These are phyloP conservation scores for Atalantia buxifolia DNA, from an alignment of 345 rosid genomes.

Conservation along the genomic window DNA sequence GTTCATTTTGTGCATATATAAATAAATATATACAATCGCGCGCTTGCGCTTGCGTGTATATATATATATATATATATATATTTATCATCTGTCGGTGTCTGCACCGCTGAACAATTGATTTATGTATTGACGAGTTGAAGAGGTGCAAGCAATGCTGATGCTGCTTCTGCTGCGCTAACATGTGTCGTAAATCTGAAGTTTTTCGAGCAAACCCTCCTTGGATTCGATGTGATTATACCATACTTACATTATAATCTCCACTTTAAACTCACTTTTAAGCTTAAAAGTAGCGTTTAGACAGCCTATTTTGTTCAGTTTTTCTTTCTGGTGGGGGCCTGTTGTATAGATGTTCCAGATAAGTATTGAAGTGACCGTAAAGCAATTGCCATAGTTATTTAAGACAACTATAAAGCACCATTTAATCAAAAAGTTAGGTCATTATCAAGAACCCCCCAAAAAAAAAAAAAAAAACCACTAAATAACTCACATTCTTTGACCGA, in stretches of 20 bases:
- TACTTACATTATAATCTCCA: not conserved
- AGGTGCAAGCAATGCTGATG: no score
- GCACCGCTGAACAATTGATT: not conserved
- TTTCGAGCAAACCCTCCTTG: not conserved
- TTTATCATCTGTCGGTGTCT: not conserved
- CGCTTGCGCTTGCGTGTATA: no score
- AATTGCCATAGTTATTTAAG: not conserved
- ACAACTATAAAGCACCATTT: slow-evolving; percentile 3
- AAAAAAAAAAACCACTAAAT: not conserved
- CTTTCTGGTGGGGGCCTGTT: slow-evolving; percentile 11
- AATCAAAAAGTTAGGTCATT: not conserved
- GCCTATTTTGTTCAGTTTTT: not conserved
- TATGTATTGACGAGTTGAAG: no score
- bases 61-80: no score
- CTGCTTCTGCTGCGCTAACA: no score
- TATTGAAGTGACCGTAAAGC: slow-evolving; percentile 2
- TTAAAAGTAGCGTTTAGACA: slow-evolving; percentile 3
- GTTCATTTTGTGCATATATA: no score
- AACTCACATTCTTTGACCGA: no score
- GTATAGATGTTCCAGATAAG: not conserved
- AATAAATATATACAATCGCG: no score
- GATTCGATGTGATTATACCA: not conserved
- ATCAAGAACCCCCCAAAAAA: not conserved
- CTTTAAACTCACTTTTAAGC: slow-evolving; percentile 9
- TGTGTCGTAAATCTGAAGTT: not conserved